Percentiles rank a stretch among this genome's conserved stretches.
These are phyloP conservation scores for Pseudocercospora pini-densiflorae DNA, from an alignment of 2,329 filamentous ascomycete species.

Conservation along the genomic window DNA sequence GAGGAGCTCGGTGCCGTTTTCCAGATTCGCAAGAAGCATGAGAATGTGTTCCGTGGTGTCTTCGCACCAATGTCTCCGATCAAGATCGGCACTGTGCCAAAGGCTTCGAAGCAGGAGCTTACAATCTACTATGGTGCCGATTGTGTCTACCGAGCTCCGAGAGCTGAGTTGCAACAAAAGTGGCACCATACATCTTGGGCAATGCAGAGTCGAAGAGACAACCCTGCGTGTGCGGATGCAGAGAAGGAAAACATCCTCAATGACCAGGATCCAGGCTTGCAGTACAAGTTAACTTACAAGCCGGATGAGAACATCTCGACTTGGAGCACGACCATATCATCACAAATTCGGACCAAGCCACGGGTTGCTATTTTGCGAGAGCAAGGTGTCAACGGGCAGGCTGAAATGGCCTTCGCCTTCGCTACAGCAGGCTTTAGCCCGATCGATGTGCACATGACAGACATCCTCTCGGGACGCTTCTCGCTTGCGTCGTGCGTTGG, in stretches of 20 bases:
- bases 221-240: conserved; percentile 80
- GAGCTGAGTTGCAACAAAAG: conserved; percentile 78
- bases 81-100: conserved; percentile 79
- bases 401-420: conserved; percentile 99
- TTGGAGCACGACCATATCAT: conserved; percentile 65
- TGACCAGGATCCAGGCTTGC: conserved; percentile 77
- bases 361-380: conserved; percentile 92
- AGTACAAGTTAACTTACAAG: conserved; percentile 80
- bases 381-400: conserved; percentile 92
- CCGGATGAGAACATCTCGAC: conserved; percentile 78
- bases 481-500: conserved; percentile 84
- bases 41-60: conserved; percentile 83
- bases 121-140: conserved; percentile 73
- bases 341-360: conserved; percentile 66
- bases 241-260: conserved; percentile 79
- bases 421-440: conserved; percentile 87
- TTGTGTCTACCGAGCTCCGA: conserved; percentile 70
- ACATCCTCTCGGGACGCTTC: conserved; percentile 77
- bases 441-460: conserved; percentile 96
- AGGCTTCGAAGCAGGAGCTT: conserved; percentile 72
- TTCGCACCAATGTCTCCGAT: conserved; percentile 84
- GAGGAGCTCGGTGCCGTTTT: conserved; percentile 96
- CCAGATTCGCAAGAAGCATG: conserved; percentile 85
- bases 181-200: conserved; percentile 89
- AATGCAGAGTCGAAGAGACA: conserved; percentile 90